Conservation (phyloP, 2,329 filamentous ascomycete genomes). For the Fusarium metavorans region DNA sequence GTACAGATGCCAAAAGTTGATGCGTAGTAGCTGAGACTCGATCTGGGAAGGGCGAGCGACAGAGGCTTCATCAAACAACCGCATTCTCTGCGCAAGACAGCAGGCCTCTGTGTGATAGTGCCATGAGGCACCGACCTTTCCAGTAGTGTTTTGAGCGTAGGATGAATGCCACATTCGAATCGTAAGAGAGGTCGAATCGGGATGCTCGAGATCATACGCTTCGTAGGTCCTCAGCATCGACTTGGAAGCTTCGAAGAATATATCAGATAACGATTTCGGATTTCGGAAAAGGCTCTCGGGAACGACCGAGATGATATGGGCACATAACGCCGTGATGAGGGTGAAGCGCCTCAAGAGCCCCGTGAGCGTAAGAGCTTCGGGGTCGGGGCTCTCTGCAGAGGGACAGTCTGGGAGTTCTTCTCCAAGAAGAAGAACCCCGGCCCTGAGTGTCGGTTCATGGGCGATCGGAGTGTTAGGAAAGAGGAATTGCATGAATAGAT, state of each 20-base stretch:
- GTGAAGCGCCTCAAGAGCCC: not conserved
- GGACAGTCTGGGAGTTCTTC: not conserved
- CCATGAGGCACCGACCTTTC: not conserved
- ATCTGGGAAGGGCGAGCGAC: not conserved
- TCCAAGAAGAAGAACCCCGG: not conserved
- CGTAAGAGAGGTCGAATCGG: not conserved
- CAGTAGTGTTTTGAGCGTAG: not conserved
- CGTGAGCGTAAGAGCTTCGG: not conserved
- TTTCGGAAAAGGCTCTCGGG: not conserved
- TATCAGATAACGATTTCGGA: not conserved
- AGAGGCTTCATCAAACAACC: not conserved
- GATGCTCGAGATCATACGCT: not conserved
- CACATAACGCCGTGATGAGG: not conserved
- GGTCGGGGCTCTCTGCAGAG: not conserved
- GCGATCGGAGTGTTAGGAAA: not conserved
- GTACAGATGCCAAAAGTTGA: not conserved
- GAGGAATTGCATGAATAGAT: not conserved
- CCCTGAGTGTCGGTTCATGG: not conserved
- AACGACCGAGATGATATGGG: not conserved
- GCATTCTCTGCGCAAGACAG: not conserved
- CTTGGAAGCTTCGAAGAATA: not conserved
- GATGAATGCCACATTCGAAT: slow-evolving; percentile 6
- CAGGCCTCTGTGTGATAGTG: not conserved
- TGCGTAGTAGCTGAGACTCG: not conserved
- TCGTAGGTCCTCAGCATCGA: not conserved